A percentile compares a stretch with the other conserved stretches of the same genome.
Conservation (phyloP, 495 filamentous ascomycete species). For the Lasiosphaeria ovina region DNA sequence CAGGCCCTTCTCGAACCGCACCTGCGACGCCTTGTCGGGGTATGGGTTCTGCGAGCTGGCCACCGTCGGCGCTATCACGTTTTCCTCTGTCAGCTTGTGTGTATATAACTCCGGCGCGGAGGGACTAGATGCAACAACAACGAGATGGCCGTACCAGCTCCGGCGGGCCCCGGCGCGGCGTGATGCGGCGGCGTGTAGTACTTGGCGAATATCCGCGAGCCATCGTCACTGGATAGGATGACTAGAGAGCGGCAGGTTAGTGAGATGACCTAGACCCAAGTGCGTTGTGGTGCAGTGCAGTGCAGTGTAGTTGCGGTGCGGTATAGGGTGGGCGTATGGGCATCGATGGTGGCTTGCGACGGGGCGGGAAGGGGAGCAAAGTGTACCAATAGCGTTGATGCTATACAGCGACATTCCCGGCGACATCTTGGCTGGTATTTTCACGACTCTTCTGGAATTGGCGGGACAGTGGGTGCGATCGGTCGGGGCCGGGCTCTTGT, state of each 20-base stretch:
- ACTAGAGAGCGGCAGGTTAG: slow-evolving; percentile 16
- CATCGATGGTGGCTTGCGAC: neutral
- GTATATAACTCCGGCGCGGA: no score
- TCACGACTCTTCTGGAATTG: neutral
- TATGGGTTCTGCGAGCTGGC: slow-evolving; percentile 64
- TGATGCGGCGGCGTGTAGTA: slow-evolving; percentile 91
- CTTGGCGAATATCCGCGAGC: slow-evolving; percentile 87
- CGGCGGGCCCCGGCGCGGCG: slow-evolving; percentile 46
- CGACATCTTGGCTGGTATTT: slow-evolving; percentile 34
- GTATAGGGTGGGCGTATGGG: no score
- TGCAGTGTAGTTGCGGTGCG: no score
- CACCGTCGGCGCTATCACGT: slow-evolving; percentile 17
- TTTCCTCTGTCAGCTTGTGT: no score
- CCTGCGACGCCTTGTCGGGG: slow-evolving; percentile 86
- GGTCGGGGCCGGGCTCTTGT: no score
- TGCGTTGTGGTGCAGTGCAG: no score
- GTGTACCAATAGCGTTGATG: slow-evolving; percentile 79
- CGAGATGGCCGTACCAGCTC: slow-evolving; percentile 14
- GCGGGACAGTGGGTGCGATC: no score
- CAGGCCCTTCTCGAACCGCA: slow-evolving; percentile 92
- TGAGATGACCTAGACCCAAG: neutral
- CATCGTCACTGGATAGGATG: slow-evolving; percentile 77
- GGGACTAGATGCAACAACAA: neutral
- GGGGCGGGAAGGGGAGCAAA: neutral
- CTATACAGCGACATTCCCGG: slow-evolving; percentile 80